Evolutionary conservation across 257 asterid genomes (phyloP).

Genomic region (Capsicum baccatum): DNA sequence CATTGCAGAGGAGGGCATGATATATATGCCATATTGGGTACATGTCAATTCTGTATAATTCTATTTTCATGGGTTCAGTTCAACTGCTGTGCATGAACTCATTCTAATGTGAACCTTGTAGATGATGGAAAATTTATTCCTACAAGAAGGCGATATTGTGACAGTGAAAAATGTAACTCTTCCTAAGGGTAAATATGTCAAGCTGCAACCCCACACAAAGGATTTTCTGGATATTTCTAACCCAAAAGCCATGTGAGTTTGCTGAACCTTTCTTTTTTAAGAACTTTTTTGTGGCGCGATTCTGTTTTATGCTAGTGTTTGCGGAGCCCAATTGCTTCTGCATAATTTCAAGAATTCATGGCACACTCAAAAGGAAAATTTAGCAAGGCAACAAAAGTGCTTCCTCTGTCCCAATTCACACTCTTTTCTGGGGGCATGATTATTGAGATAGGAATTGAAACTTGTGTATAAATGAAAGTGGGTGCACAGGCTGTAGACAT

Average conservation of each 20-base stretch:
- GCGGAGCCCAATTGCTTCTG: neutral
- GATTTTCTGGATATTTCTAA: conserved; percentile 97
- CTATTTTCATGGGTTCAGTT: conserved; percentile 24
- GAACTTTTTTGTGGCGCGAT: conserved; percentile 14
- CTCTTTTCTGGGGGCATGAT: conserved; percentile 11
- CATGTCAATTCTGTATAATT: conserved; percentile 33
- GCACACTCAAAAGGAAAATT: neutral
- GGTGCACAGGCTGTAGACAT: neutral
- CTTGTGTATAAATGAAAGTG: neutral
- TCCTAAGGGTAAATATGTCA: conserved; percentile 94
- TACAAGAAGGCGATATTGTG: conserved; percentile 93
- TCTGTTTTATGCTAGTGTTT: conserved; percentile 5
- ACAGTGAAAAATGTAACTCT: conserved; percentile 87
- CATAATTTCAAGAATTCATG: neutral
- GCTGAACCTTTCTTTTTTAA: conserved; percentile 14
- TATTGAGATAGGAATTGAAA: neutral
- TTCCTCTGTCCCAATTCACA: neutral
- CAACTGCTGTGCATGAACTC: conserved; percentile 26
- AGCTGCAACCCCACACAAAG: conserved; percentile 94
- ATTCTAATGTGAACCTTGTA: conserved; percentile 37
- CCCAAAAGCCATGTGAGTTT: conserved; percentile 95
- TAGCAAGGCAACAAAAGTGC: neutral
- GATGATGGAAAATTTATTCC: conserved; percentile 98
- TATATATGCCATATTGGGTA: conserved; percentile 99
- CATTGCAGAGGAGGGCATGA: conserved; percentile 99